A percentile compares a stretch with the other conserved stretches of the same genome.
Conservation (phyloP, 352 stramenopile genomes). For the Thraustotheca clavata region DNA sequence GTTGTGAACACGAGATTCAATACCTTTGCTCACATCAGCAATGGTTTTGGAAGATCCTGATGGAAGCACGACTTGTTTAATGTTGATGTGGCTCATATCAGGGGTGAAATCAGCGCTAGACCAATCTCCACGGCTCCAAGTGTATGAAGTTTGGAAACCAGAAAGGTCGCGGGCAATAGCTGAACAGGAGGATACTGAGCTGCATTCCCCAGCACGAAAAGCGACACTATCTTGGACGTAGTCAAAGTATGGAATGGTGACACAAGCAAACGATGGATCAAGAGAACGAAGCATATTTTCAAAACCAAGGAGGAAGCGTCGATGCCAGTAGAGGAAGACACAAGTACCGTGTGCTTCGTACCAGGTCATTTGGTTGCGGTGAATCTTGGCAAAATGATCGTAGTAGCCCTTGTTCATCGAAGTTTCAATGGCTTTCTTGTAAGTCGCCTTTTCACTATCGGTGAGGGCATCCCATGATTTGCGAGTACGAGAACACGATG, state of each 20-base stretch:
- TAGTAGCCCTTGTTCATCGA: constrained; percentile 79
- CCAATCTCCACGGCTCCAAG: constrained; percentile 65
- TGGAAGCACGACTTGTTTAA: constrained; percentile 67
- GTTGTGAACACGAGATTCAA: constrained; percentile 73
- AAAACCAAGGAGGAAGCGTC: constrained; percentile 64
- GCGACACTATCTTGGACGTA: constrained; percentile 74
- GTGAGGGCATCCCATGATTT: constrained; percentile 65
- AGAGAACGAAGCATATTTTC: constrained; percentile 81
- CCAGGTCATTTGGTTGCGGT: constrained; percentile 78
- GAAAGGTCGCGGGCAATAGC: constrained; percentile 59
- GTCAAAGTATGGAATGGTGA: constrained; percentile 84
- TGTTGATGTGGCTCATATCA: constrained; percentile 34
- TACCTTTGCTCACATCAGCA: constrained; percentile 42
- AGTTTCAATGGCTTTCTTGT: constrained; percentile 56
- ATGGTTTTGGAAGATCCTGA: constrained; percentile 65
- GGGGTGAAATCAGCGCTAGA: constrained; percentile 37
- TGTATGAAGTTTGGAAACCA: constrained; percentile 33
- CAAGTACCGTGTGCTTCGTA: constrained; percentile 75
- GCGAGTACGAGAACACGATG: constrained; percentile 52
- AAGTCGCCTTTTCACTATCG: constrained; percentile 54
- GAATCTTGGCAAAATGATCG: constrained; percentile 82
- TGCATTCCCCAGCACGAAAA: constrained; percentile 49
- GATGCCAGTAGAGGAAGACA: constrained; percentile 87
- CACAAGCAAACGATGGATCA: constrained; percentile 68
- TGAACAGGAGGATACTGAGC: constrained; percentile 67